Conservation (phyloP, 2,329 filamentous ascomycete species). For the Eutypella sp. region DNA sequence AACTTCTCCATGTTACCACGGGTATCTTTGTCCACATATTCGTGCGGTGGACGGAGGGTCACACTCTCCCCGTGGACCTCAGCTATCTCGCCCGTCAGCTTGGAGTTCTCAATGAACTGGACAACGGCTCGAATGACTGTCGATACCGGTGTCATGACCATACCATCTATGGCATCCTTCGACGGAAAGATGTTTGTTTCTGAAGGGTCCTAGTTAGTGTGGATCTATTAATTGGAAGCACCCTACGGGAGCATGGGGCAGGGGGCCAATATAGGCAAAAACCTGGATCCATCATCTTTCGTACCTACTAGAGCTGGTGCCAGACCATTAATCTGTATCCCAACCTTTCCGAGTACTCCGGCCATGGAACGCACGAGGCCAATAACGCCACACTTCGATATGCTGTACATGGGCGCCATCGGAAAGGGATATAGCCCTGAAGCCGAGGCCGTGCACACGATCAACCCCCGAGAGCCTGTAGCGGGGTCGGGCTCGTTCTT, state of each 20-base stretch:
- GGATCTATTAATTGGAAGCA: not conserved
- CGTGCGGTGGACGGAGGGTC: constrained; percentile 38
- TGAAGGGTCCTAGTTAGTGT: constrained; percentile 17
- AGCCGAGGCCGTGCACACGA: constrained; percentile 50
- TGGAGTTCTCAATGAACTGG: constrained; percentile 35
- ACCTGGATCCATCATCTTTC: constrained; percentile 7
- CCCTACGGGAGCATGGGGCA: not conserved
- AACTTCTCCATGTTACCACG: constrained; percentile 42
- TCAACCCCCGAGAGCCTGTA: constrained; percentile 34
- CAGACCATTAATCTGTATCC: constrained; percentile 47
- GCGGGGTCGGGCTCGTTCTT: constrained; percentile 31
- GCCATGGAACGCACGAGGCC: constrained; percentile 44
- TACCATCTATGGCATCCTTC: constrained; percentile 38
- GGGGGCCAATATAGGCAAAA: not conserved
- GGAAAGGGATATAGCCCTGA: constrained; percentile 48
- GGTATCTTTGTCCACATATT: constrained; percentile 44
- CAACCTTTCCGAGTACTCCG: constrained; percentile 29
- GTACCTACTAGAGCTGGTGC: constrained; percentile 46
- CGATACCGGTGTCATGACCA: constrained; percentile 47
- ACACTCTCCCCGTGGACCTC: constrained; percentile 48
- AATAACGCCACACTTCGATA: constrained; percentile 43
- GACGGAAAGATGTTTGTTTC: constrained; percentile 42
- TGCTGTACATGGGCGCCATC: constrained; percentile 44
- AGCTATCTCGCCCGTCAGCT: constrained; percentile 39
- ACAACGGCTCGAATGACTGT: constrained; percentile 40